Base-by-base conservation (phyloP, 116 monocot genomes). In the Zostera marina region DNA sequence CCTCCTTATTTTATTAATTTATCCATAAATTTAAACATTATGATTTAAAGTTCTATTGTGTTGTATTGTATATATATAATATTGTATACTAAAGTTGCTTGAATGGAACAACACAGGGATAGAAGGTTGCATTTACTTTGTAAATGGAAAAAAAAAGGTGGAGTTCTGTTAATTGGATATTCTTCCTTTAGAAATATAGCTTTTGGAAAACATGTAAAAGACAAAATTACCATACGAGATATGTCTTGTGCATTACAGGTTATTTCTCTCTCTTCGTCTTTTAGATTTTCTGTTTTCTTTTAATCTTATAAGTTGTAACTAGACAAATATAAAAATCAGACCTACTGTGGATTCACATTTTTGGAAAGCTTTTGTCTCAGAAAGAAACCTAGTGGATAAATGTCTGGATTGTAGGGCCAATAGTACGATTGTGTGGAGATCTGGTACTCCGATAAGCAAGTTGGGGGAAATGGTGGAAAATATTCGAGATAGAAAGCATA, bases 111-210 rank as follows among this genome's bases (percentile, higher is more conserved):
- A 56, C 38, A 43, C 57, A 89, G 89, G 74, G 89, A 82, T 52
- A 82, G 60, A 61, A 82, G 90, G 64, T 56, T 70, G n/a, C 15
- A 76, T 66, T 79, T 82, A 47, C 69, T 96, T 52, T 52, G 68
- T n/a, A 89, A 83, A 48, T 96, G 96, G 96, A 81, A 56, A 73
- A 45, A 32, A 61, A 96, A 96, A 59, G 96, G 96, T 63, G 96
- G 96, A 46, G 71, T 96, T 44, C 72, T 96, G 66, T 66, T 96
- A 24, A 85, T 96, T 66, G 90, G 96, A 11, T 96, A 96, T 77
- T 72, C 85, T 59, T 42, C 85, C 47, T 96, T 96, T 53, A 71
- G 96, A 59, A 89, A 83, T 56, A 62, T 96, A 58, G 79, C 75
- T 22, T 78, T 85, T 53, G 96, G 96, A 66, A 79, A 69, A 70